These are phyloP conservation scores for Plectosphaerella plurivora DNA, from an alignment of 2,329 filamentous ascomycete species.

Conservation along the genomic window DNA sequence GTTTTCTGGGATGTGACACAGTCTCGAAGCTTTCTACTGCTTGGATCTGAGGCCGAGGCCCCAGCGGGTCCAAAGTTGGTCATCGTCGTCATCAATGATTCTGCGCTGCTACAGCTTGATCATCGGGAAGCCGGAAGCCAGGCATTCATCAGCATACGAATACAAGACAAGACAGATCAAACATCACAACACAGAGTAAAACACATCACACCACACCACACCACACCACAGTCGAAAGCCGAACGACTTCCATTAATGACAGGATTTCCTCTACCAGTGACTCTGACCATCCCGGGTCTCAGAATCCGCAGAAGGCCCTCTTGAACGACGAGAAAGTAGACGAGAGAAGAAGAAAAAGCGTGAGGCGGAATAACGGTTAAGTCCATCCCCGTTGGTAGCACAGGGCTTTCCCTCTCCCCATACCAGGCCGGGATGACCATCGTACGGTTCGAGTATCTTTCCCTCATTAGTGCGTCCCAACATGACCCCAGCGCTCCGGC, in stretches of 20 bases:
- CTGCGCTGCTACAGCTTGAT: too few relatives aligned
- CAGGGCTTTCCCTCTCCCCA: conserved; percentile 94
- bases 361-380: conserved; percentile 76
- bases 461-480: conserved; percentile 91
- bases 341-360: not conserved
- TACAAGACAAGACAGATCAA: too few relatives aligned
- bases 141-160: too few relatives aligned
- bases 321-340: not conserved
- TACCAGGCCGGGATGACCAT: conserved; percentile 12
- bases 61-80: too few relatives aligned
- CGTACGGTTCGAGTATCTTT: conserved; percentile 77
- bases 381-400: conserved; percentile 79
- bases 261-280: not conserved
- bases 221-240: not conserved
- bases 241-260: not conserved
- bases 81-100: too few relatives aligned
- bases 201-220: not conserved
- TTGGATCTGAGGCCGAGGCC: too few relatives aligned
- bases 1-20: too few relatives aligned
- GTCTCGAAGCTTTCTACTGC: too few relatives aligned
- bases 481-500: conserved; percentile 36
- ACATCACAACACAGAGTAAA: not conserved
- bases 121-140: too few relatives aligned
- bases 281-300: conserved; percentile 1
- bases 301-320: not conserved